A percentile compares a stretch with the other conserved stretches of the same genome.
These are phyloP conservation scores for Nicotiana obtusifolia DNA, from an alignment of 257 asterid genomes.

Conservation along the genomic window DNA sequence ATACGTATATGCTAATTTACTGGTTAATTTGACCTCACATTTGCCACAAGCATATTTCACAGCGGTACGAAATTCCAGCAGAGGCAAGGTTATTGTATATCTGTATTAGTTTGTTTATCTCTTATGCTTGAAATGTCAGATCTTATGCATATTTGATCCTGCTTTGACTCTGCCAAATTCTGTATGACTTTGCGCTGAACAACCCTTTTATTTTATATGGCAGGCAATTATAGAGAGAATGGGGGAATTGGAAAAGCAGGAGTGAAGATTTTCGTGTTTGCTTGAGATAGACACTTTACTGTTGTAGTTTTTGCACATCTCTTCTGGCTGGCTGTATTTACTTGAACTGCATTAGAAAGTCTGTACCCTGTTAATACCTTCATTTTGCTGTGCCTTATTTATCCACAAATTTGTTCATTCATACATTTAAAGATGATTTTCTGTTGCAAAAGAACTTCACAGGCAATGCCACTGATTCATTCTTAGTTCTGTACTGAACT, in stretches of 20 bases:
- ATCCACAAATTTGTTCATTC: neutral
- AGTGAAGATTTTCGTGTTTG: constrained; percentile 20
- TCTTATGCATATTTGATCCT: neutral
- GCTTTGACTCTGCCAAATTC: neutral
- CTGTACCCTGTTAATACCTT: neutral
- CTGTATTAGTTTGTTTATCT: neutral
- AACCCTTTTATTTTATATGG: neutral
- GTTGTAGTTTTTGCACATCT: neutral
- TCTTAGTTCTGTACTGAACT: neutral
- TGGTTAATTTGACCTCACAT: neutral
- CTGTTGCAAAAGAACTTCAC: neutral
- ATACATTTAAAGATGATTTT: neutral
- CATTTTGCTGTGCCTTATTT: neutral
- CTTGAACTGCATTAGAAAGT: neutral
- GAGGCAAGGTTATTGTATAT: neutral
- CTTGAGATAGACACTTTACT: neutral
- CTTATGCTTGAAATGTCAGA: neutral
- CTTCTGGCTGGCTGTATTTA: neutral
- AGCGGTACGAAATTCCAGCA: neutral
- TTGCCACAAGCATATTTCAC: neutral
- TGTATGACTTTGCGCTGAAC: neutral
- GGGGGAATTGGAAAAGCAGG: constrained; percentile 93
- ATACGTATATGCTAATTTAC: neutral
- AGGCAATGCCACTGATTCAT: neutral
- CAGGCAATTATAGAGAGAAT: constrained; percentile 95